Conservation (phyloP, 2,329 filamentous ascomycete species). For the Aspergillus ochraceoroseus region DNA sequence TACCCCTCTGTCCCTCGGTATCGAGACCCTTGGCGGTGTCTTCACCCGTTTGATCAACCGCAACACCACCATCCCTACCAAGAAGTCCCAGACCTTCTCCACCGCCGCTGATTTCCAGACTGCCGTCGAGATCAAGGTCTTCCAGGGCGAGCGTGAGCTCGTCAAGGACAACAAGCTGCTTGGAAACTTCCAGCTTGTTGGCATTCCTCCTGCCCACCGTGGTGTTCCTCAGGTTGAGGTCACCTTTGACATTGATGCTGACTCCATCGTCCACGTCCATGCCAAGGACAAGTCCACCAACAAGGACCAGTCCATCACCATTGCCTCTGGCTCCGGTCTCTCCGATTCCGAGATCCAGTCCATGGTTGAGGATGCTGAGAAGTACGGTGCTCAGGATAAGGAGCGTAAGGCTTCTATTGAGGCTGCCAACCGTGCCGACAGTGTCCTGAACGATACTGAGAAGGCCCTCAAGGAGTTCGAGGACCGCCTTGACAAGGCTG, state of each 20-base stretch:
- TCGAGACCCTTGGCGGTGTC: conserved; percentile 95
- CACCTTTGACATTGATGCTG: conserved; percentile 97
- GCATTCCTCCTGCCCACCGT: conserved; percentile 91
- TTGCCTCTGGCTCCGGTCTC: conserved; percentile 94
- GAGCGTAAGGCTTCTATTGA: conserved; percentile 94
- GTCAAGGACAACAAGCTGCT: conserved; percentile 98
- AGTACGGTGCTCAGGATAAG: conserved; percentile 91
- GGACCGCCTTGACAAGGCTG: conserved; percentile 92
- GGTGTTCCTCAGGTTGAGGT: conserved; percentile 96
- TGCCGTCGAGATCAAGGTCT: conserved; percentile 98
- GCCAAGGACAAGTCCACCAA: conserved; percentile 99
- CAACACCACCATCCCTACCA: conserved; percentile 98
- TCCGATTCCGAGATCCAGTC: conserved; percentile 90
- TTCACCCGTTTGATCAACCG: conserved; percentile 98
- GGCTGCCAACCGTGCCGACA: conserved; percentile 94
- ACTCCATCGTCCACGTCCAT: conserved; percentile 95
- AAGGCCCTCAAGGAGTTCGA: conserved; percentile 96
- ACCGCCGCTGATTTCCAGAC: conserved; percentile 98
- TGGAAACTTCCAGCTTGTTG: conserved; percentile 98
- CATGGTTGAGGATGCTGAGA: conserved; percentile 98
- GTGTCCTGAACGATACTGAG: conserved; percentile 94
- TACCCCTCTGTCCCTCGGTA: conserved; percentile 92
- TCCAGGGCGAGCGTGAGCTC: conserved; percentile 98
- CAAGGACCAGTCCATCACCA: conserved; percentile 99
- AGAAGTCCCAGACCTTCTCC: conserved; percentile 98